Base-by-base conservation (phyloP, 768 basidiomycete species). In the Mycena leptocephala region DNA sequence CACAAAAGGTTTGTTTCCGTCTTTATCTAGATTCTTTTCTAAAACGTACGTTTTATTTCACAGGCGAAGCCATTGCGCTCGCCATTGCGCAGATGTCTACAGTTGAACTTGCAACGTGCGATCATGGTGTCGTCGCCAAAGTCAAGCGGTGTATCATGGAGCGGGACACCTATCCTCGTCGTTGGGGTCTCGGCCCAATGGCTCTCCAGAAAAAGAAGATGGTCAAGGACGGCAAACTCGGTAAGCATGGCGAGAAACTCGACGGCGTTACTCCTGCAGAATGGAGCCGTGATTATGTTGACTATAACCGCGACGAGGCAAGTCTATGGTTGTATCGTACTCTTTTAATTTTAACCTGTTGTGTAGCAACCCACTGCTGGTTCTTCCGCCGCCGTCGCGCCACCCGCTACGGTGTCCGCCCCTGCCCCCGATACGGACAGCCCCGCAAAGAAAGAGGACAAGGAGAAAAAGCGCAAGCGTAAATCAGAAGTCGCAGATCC, bases 81-180 rank as follows among this genome's bases (percentile, higher is more conserved):
- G 97, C 95, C 72, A 93, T 98, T 78, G 96, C 97, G 24, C 97
- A 98, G 83, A 99, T 99, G 98, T 96, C 97, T 22, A 99, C 98
- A 14, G 98, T 98, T 73, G 98, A 99, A 84, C 93, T 99, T 63
- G 95, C 97, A 11, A 98, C 97, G 3, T 99, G 98, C 84, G 97
- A 99, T 84, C 98, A 99, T 82, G 98, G 98, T 59, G 96, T 99
- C 72, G 98, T 99, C 53, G 98, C 98, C 41, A 99, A 99, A 87
- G 97, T 99, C 82, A 99, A 99, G 88, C 90, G 98, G 65, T 99
- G 98, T 83, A 99, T 99, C 82, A 99, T 99, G 98, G 98, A 99
- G 84, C 94, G 98, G 43, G 98, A 99, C 85, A 95, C 96, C 24
- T 99, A 99, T 85, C 98, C 98, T 48, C 93, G 98, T 71, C 93